Percentiles rank a stretch among this genome's conserved stretches.
phyloP scores from a whole-genome alignment of 2,329 filamentous ascomycete genomes.

The Neoascochyta sp. region DNA sequence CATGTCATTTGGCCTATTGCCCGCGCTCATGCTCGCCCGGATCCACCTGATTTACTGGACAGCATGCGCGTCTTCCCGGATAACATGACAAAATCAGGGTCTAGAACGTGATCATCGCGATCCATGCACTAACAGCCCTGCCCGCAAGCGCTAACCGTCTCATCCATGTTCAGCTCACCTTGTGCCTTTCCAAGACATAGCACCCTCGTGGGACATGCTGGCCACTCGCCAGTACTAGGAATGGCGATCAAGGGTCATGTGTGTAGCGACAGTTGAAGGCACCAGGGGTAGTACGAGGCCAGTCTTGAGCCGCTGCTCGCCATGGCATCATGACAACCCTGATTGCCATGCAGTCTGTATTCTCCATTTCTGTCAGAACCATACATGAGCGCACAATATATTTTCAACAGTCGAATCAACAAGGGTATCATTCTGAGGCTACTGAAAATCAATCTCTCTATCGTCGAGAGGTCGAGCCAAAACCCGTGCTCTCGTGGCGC shows the following conservation, averaged over 20 bases:
- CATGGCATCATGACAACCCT: not conserved
- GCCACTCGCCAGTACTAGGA: too few species aligned
- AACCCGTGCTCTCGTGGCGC: slow-evolving; percentile 67
- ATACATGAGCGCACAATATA: not conserved
- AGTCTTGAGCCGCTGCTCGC: not conserved
- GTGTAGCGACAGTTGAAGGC: too few species aligned
- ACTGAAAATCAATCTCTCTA: slow-evolving; percentile 15
- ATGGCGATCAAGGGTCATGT: too few species aligned
- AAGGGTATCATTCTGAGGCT: slow-evolving; percentile 33
- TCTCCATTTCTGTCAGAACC: not conserved
- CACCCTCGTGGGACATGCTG: too few species aligned
- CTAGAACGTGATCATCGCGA: too few species aligned
- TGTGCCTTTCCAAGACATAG: not conserved
- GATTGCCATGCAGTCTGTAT: not conserved
- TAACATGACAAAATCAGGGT: too few species aligned
- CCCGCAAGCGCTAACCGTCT: too few species aligned
- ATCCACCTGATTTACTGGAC: not conserved
- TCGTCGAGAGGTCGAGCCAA: slow-evolving; percentile 60
- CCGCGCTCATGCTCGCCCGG: too few species aligned
- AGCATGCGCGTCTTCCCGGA: not conserved
- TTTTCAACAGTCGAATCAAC: not conserved
- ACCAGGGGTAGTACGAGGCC: too few species aligned
- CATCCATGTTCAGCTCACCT: too few species aligned
- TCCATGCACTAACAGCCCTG: too few species aligned
- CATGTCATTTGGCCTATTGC: slow-evolving; percentile 2